Conservation (phyloP, 2,329 filamentous ascomycete genomes). For the Aureobasidium sp. region DNA sequence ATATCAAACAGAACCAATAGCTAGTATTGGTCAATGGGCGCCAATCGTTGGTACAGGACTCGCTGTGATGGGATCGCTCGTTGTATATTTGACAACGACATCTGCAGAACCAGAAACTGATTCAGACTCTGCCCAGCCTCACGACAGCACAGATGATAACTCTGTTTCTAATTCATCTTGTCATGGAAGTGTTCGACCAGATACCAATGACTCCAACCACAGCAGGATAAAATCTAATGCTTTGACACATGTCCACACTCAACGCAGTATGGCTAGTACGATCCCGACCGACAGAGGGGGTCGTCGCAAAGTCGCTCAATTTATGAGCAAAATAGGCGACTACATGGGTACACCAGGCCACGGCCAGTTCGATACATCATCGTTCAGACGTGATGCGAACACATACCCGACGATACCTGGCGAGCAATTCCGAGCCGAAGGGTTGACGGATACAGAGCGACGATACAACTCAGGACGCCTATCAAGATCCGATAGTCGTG, state of each 20-base stretch:
- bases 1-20: conserved; percentile 55
- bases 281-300: conserved; percentile 21
- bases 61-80: conserved; percentile 50
- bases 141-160: neutral
- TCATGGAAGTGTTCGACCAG: neutral
- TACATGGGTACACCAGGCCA: conserved; percentile 9
- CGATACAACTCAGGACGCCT: conserved; percentile 31
- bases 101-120: conserved; percentile 4
- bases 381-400: conserved; percentile 39
- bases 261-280: neutral
- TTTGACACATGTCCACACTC: neutral
- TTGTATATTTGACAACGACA: conserved; percentile 39
- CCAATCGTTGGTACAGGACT: conserved; percentile 51
- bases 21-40: conserved; percentile 53
- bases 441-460: conserved; percentile 31
- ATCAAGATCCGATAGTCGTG: conserved; percentile 34
- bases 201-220: neutral
- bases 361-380: conserved; percentile 37
- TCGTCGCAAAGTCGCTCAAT: conserved; percentile 40
- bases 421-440: conserved; percentile 38
- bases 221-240: neutral
- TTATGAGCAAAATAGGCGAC: conserved; percentile 27
- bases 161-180: neutral
- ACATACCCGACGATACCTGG: conserved; percentile 50
- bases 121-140: neutral